Base-by-base conservation (phyloP, 2,329 filamentous ascomycete genomes). In the Alternaria consortialis region DNA sequence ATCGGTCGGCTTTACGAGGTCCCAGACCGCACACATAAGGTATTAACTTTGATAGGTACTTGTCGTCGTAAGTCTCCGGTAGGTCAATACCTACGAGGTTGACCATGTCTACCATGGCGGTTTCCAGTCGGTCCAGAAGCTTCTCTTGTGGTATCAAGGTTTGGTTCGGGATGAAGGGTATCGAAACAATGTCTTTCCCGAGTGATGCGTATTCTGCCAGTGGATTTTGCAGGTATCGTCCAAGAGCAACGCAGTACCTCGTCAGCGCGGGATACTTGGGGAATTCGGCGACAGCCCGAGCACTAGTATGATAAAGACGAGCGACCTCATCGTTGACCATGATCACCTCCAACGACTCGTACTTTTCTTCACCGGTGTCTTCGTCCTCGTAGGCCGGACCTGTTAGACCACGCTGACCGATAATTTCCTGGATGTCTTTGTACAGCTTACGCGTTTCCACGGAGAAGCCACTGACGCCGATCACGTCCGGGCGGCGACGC, bases 101-200 rank as follows among this genome's bases (percentile, higher is more conserved):
- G 69, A 99, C 95, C 86, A 97, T 97, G 76, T 99, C 95, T 11
- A 99, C 94, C 88, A 99, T 92, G 44, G 94, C 93, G n/a, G 92
- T 96, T 73, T 99, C 95, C 15, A 99, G 85, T 62, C 93, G 88
- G 76, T 92, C 93, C 64, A 90, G 83, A 39, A 99, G 85, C 81
- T 97, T 94, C 37, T 98, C 94, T 62, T 93, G 88, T 0, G 94
- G 91, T 13, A 99, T 85, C 31, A 97, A 86, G 63, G 94, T 91
- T 77, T 99, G 95, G 71, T 93, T 94, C 4, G 92, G 88, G 70
- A 97, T 93, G 79, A 97, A 97, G 20, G 89, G 87, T 62, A 99
- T 86, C 1, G 94, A 97, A 12, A 90, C 84, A 62, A 98, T 88
- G 74, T 98, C 94, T 70, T 91, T 92, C 56, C 93, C 94, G 46